These are phyloP conservation scores for Podosphaera aphanis DNA, from an alignment of 2,329 filamentous ascomycete species.

Conservation along the genomic window DNA sequence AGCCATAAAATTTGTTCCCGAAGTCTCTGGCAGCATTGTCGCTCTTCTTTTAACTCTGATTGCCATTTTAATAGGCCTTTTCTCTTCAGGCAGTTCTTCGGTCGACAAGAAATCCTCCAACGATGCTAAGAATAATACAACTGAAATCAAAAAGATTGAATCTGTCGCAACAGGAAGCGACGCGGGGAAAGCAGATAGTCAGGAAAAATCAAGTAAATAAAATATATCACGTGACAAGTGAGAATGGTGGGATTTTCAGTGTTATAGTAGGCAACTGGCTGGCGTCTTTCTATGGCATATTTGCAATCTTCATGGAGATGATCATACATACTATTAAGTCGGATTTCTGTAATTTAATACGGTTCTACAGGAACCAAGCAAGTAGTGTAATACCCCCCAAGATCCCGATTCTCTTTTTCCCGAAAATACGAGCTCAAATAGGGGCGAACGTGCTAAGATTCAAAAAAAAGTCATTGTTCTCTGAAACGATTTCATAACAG, in stretches of 20 bases:
- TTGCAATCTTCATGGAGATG: background rate
- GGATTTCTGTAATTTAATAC: background rate
- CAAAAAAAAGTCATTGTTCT: too few relatives aligned
- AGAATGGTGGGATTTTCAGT: background rate
- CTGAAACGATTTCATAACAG: too few relatives aligned
- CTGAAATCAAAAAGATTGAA: slow-evolving; percentile 48
- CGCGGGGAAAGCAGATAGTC: slow-evolving; percentile 37
- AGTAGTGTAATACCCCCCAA: background rate
- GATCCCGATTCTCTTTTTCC: too few relatives aligned
- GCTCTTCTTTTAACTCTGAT: slow-evolving; percentile 47
- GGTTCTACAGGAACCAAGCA: background rate
- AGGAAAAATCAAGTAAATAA: background rate
- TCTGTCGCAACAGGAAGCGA: slow-evolving; percentile 39
- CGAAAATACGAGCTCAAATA: too few relatives aligned
- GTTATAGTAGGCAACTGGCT: background rate
- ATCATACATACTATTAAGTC: background rate
- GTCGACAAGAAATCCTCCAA: slow-evolving; percentile 51
- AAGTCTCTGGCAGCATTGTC: slow-evolving; percentile 62
- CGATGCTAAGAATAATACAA: slow-evolving; percentile 27
- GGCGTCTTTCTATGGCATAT: background rate
- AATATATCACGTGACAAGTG: background rate
- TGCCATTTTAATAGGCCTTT: slow-evolving; percentile 41
- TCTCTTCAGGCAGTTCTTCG: slow-evolving; percentile 38
- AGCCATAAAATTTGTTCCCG: slow-evolving; percentile 73
- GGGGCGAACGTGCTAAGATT: too few relatives aligned